phyloP scores from a whole-genome alignment of 257 asterid species.

The Petunia axillaris region DNA sequence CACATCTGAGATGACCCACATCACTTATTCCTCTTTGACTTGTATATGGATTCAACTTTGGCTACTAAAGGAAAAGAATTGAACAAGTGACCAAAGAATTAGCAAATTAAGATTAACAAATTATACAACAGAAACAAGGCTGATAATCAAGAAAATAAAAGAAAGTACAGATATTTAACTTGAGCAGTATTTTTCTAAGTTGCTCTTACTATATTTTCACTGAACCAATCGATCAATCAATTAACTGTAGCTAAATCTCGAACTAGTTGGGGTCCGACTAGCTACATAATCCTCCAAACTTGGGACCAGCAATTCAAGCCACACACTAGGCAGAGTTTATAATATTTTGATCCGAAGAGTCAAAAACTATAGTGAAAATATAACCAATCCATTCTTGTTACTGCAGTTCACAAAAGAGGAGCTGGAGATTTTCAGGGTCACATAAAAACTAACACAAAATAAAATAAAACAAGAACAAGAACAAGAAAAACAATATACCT shows the following conservation, averaged over 20 bases:
- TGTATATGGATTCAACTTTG: not conserved
- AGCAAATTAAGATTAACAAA: not conserved
- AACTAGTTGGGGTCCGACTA: not conserved
- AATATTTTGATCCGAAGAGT: not conserved
- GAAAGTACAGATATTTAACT: not conserved
- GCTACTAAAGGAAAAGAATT: not conserved
- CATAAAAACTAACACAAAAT: too few species aligned
- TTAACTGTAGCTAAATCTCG: not conserved
- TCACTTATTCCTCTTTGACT: not conserved
- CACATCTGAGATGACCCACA: not conserved
- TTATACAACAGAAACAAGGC: not conserved
- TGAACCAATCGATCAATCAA: not conserved
- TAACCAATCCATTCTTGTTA: too few species aligned
- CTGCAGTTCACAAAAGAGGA: too few species aligned
- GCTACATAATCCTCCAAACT: not conserved
- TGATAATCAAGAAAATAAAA: not conserved
- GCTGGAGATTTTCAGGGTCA: too few species aligned
- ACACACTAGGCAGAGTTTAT: not conserved
- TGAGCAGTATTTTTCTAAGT: not conserved
- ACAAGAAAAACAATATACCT: slow-evolving; percentile 39
- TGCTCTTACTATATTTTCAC: not conserved
- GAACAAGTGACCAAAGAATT: not conserved
- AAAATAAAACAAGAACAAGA: not conserved
- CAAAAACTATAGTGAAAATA: not conserved
- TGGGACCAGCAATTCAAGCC: not conserved